Conservation (phyloP, 768 basidiomycete genomes). For the Pilatotrama ljubarskyi region DNA sequence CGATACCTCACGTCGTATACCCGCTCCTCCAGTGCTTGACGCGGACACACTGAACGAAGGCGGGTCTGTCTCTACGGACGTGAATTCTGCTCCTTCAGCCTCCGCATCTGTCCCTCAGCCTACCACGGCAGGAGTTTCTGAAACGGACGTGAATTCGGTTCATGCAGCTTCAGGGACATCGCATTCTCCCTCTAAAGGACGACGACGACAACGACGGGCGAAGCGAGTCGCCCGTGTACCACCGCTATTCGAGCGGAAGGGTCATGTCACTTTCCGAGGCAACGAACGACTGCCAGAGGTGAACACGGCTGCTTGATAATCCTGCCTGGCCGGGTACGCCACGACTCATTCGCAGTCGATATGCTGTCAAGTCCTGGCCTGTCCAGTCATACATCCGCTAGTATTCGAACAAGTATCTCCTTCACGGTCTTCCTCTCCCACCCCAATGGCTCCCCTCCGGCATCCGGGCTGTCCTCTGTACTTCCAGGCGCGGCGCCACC, state of each 20-base stretch:
- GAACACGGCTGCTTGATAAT: not conserved
- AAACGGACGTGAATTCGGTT: slow-evolving; percentile 7
- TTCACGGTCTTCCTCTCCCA: slow-evolving; percentile 59
- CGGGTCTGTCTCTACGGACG: not conserved
- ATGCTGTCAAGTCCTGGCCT: not conserved
- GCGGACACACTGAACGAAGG: not conserved
- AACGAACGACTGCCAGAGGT: slow-evolving; percentile 42
- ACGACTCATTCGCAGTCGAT: too few relatives aligned
- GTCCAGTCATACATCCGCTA: slow-evolving; percentile 46
- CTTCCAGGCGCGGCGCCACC: slow-evolving; percentile 14
- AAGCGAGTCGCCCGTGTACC: slow-evolving; percentile 38
- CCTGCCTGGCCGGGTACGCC: too few relatives aligned
- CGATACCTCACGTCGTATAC: slow-evolving; percentile 59
- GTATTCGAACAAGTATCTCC: slow-evolving; percentile 60
- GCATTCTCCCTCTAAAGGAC: slow-evolving; percentile 15
- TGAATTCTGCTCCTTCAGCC: not conserved
- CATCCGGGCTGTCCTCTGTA: not conserved
- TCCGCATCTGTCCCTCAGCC: not conserved
- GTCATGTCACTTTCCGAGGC: slow-evolving; percentile 70
- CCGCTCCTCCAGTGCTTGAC: slow-evolving; percentile 54
- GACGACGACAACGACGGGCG: not conserved
- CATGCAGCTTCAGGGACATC: not conserved
- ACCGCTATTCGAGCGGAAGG: slow-evolving; percentile 63
- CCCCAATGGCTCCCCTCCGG: slow-evolving; percentile 17
- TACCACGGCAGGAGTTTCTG: not conserved